Percentiles rank a stretch among this genome's conserved stretches.
phyloP scores from a whole-genome alignment of 208 protist genomes.

The Herpetomonas muscarum region DNA sequence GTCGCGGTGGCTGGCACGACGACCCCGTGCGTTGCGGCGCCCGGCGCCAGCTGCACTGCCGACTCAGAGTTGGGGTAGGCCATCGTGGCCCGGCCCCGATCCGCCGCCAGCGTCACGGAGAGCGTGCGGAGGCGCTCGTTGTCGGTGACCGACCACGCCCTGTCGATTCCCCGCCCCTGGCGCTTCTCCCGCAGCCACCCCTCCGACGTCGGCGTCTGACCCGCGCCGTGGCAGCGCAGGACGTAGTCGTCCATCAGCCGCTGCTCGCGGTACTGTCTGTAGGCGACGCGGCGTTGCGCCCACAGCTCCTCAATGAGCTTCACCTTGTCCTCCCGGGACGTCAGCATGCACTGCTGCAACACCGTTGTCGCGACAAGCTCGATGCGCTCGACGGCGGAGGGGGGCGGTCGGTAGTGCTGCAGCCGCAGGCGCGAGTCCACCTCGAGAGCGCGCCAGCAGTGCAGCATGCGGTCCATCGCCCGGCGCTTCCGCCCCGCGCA shows the following conservation, averaged over 20 bases:
- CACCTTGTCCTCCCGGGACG: conserved; percentile 61
- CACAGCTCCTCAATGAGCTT: conserved; percentile 60
- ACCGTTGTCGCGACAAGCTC: conserved; percentile 65
- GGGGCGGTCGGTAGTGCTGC: conserved; percentile 44
- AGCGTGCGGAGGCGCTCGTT: not conserved
- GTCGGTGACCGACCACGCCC: not conserved
- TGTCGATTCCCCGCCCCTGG: not conserved
- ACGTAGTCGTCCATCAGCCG: conserved; percentile 25
- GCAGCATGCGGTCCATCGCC: conserved; percentile 59
- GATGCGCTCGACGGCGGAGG: conserved; percentile 45
- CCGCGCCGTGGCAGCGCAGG: not conserved
- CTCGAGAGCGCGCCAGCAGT: conserved; percentile 58
- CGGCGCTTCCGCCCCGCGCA: conserved; percentile 50
- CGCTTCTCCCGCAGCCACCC: not conserved
- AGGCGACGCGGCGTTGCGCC: conserved; percentile 25
- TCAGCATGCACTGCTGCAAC: conserved; percentile 80
- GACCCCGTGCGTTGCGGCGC: too few relatives aligned
- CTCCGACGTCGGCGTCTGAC: not conserved
- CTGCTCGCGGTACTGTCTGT: conserved; percentile 37
- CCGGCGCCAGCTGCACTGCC: too few relatives aligned
- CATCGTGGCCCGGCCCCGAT: too few relatives aligned
- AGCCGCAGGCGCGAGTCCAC: conserved; percentile 54
- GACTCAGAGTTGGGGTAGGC: too few relatives aligned
- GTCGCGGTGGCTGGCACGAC: too few relatives aligned
- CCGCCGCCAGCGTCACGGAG: too few relatives aligned